Evolutionary conservation across 2,329 filamentous ascomycete species (phyloP), one percentile per base, ranked within the genome.

Genomic region (Pseudogymnoascus sp.): DNA sequence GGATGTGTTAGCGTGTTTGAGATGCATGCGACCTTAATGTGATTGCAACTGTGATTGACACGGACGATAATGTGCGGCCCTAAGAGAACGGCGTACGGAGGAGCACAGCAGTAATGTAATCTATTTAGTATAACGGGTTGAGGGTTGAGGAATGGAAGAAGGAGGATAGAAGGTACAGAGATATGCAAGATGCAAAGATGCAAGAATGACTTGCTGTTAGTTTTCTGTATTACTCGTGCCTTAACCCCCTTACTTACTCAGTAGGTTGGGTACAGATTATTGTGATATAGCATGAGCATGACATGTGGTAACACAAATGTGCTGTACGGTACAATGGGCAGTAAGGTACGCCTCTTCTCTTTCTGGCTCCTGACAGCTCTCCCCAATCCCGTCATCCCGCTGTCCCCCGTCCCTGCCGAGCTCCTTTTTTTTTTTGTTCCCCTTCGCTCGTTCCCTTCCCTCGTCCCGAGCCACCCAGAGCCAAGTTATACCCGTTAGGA

Each of bases 11-110:
- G 42, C 42, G 42, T 26, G 42, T 47, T 47, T 47, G 42, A 47
- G 42, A n/a, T 47, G 42, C 42, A 47, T 47, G 42, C 42, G 42
- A 47, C 42, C 42, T 47, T 47, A 47, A 47, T 47, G 42, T 47
- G 42, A 47, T 47, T 47, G 42, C 12, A 21, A 47, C 21, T 26
- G 42, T 23, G 42, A 47, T 47, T 47, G 42, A 47, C 42, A 26
- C 42, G 42, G 42, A 47, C 42, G 42, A 47, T 47, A 47, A 47
- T 47, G 42, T 47, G 21, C 42, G 21, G 21, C 11, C 18, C 40
- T 45, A 23, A 8, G 4, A 14, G 42, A 47, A 47, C 36, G 39
- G 39, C 39, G 39, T 42, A 42, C 39, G 7, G 36, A 18, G n/a
- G 5, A 18, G 11, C 4, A n/a, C 11, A 42, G n/a, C 10, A 26